Percentiles rank a stretch among this genome's conserved stretches.
Conservation (phyloP, 129 eudicot genomes). For the Lactuca sativa region DNA sequence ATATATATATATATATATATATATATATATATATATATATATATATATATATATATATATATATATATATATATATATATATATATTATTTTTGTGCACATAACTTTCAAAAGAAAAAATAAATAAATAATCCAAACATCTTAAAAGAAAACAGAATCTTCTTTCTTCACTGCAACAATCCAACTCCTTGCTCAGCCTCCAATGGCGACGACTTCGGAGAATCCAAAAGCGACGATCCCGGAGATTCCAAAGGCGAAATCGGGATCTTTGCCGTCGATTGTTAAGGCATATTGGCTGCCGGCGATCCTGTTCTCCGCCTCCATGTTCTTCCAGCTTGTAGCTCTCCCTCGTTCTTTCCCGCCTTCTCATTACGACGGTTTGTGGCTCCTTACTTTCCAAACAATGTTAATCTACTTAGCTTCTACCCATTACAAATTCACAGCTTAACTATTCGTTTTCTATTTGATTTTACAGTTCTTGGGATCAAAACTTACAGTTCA, state of each 20-base stretch:
- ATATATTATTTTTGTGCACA: too few relatives aligned
- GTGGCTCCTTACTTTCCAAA: background rate
- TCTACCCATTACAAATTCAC: background rate
- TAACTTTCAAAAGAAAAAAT: background rate
- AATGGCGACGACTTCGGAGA: constrained; percentile 34
- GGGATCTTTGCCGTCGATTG: constrained; percentile 26
- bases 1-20: too few relatives aligned
- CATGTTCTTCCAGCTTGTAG: constrained; percentile 73
- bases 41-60: too few relatives aligned
- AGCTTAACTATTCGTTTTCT: background rate
- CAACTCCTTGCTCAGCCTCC: constrained; percentile 17
- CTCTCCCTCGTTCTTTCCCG: constrained; percentile 78
- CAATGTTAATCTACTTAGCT: background rate
- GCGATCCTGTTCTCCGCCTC: constrained; percentile 54
- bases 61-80: too few relatives aligned
- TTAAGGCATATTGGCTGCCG: constrained; percentile 69
- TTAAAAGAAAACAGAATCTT: constrained; percentile 25
- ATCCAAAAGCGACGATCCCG: constrained; percentile 19
- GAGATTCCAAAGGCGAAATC: constrained; percentile 27
- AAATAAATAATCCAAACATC: background rate
- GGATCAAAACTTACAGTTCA: constrained; percentile 49
- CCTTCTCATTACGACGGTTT: constrained; percentile 81
- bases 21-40: too few relatives aligned
- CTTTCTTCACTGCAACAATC: constrained; percentile 9
- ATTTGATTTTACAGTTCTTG: constrained; percentile 45